These are phyloP conservation scores for Coniochaeta hoffmannii DNA, from an alignment of 2,329 filamentous ascomycete genomes.

Conservation along the genomic window DNA sequence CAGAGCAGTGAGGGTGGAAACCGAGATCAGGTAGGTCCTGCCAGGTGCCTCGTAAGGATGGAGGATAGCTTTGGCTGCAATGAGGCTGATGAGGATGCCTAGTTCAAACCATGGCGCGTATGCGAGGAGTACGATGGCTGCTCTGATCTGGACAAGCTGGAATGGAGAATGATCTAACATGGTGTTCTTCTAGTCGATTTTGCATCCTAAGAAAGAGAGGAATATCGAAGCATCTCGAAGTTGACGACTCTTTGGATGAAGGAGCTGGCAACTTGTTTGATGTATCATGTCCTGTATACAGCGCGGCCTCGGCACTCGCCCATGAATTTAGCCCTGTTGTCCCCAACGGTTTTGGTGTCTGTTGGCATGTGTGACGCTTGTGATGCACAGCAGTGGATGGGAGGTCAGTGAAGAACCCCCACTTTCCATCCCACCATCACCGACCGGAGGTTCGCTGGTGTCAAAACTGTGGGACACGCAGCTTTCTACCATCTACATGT, in stretches of 20 bases:
- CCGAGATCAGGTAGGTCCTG: not conserved
- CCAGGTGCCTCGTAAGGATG: not conserved
- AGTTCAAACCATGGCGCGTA: not conserved
- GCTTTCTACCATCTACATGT: no score
- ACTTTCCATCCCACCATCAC: no score
- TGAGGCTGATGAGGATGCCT: not conserved
- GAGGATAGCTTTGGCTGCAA: not conserved
- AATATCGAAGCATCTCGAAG: not conserved
- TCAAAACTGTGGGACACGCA: no score
- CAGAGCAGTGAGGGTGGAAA: constrained; percentile 18
- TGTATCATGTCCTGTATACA: no score
- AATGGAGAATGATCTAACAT: not conserved
- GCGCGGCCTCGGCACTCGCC: not conserved
- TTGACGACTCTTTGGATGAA: not conserved
- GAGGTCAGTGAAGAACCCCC: no score
- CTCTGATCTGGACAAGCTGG: not conserved
- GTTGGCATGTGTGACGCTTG: not conserved
- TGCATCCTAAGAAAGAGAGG: not conserved
- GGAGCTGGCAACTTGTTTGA: not conserved
- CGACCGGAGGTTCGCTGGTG: no score
- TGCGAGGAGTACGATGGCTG: not conserved
- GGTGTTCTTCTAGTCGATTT: not conserved
- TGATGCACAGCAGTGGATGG: not conserved
- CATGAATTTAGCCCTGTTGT: not conserved
- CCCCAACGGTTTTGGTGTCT: not conserved